Conservation (phyloP, 805 yeast genomes). For the Wickerhamomyces silvicola region DNA sequence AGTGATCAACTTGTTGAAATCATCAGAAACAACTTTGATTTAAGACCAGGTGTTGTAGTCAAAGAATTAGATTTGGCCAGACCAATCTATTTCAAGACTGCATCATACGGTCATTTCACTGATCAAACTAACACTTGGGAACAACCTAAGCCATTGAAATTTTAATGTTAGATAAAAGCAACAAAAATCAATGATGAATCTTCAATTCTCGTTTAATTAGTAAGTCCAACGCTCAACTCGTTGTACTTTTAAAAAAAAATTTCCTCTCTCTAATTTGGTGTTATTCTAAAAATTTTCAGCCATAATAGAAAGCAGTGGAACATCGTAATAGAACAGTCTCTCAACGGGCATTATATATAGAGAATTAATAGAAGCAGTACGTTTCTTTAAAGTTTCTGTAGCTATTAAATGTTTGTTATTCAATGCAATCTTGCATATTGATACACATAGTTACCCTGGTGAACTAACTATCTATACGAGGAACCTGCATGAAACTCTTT, state of each 20-base stretch:
- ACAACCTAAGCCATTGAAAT: constrained; percentile 77
- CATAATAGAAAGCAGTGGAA: neutral
- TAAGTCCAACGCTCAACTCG: constrained; percentile 2
- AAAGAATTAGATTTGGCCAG: constrained; percentile 95
- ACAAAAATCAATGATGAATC: neutral
- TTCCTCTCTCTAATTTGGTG: no score
- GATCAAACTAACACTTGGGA: constrained; percentile 99
- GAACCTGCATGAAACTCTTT: no score
- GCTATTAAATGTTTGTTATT: no score
- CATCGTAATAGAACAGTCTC: neutral
- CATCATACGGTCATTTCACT: constrained; percentile 99
- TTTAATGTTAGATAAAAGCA: constrained; percentile 27
- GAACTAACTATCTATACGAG: no score
- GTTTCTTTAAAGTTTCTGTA: no score
- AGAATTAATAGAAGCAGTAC: neutral
- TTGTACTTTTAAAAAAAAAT: constrained; percentile 4
- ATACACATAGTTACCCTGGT: no score
- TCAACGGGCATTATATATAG: neutral
- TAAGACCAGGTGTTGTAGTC: constrained; percentile 99
- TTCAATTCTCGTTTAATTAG: neutral
- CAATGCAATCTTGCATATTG: no score
- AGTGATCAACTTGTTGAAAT: constrained; percentile 88
- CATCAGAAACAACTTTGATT: constrained; percentile 90
- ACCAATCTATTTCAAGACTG: constrained; percentile 99
- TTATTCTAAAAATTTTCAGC: no score